Evolutionary conservation across 2,329 filamentous ascomycete species (phyloP).

Genomic region (Aaosphaeria arxii): DNA sequence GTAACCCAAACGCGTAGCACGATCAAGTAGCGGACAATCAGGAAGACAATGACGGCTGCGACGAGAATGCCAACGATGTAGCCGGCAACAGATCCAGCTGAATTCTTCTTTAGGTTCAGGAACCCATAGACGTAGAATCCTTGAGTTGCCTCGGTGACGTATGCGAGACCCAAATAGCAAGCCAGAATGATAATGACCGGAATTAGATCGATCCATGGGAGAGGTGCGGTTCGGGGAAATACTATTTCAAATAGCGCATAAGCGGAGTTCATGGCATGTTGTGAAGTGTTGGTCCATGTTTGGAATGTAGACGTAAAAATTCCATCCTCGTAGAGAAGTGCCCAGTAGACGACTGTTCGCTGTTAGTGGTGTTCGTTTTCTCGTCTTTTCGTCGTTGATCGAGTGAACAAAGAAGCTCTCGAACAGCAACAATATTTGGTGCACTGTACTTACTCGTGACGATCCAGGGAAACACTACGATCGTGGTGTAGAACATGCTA

Average conservation of each 20-base stretch:
- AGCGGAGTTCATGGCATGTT: constrained; percentile 70
- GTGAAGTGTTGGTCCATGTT: constrained; percentile 61
- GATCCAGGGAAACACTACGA: constrained; percentile 42
- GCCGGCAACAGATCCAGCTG: constrained; percentile 57
- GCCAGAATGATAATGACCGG: constrained; percentile 68
- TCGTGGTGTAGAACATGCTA: constrained; percentile 41
- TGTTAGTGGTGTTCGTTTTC: constrained; percentile 8
- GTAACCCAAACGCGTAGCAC: constrained; percentile 40
- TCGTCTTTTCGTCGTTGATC: neutral
- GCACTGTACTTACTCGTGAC: constrained; percentile 39
- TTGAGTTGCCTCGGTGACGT: constrained; percentile 66
- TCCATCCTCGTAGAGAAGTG: constrained; percentile 30
- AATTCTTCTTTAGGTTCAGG: constrained; percentile 56
- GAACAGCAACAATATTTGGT: too few relatives aligned
- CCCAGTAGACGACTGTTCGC: constrained; percentile 42
- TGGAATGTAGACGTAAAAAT: constrained; percentile 32
- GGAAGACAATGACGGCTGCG: constrained; percentile 39
- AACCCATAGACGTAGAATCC: constrained; percentile 77
- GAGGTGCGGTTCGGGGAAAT: constrained; percentile 62
- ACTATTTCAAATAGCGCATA: constrained; percentile 76
- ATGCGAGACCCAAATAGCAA: constrained; percentile 71
- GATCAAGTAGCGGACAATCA: constrained; percentile 41
- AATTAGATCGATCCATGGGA: constrained; percentile 64
- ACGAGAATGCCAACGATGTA: constrained; percentile 56
- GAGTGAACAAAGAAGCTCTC: too few relatives aligned